Conservation (phyloP, 2,329 filamentous ascomycete genomes). For the Paecilomyces dactylethromorphus region DNA sequence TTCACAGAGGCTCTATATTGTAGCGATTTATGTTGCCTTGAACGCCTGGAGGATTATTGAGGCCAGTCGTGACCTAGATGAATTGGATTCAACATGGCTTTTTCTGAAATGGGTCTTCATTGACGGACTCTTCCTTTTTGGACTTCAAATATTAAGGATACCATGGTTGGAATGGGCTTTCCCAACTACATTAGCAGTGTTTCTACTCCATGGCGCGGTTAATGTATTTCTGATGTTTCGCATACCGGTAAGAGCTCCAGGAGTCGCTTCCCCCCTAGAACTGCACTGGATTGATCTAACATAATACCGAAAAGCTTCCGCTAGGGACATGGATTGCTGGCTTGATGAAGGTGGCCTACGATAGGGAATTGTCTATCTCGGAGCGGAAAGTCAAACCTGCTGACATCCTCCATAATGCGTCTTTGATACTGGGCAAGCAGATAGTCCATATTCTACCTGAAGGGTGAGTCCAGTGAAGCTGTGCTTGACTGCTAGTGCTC, state of each 20-base stretch:
- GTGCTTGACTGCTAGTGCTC: not conserved
- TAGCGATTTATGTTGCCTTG: conserved; percentile 69
- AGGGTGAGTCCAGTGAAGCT: conserved; percentile 50
- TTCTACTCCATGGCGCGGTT: conserved; percentile 62
- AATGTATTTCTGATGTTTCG: conserved; percentile 92
- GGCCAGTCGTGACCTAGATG: conserved; percentile 71
- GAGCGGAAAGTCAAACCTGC: conserved; percentile 86
- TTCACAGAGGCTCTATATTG: conserved; percentile 80
- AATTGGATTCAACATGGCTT: conserved; percentile 78
- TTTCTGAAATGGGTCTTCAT: conserved; percentile 92
- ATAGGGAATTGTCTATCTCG: conserved; percentile 88
- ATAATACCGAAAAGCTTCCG: conserved; percentile 52
- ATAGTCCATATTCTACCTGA: conserved; percentile 97
- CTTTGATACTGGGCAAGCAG: conserved; percentile 89
- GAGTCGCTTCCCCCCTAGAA: not conserved
- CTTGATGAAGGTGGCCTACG: conserved; percentile 75
- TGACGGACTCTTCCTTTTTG: conserved; percentile 81
- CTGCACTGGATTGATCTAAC: not conserved
- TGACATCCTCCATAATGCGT: conserved; percentile 82
- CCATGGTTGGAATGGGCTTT: conserved; percentile 94
- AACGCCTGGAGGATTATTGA: conserved; percentile 83
- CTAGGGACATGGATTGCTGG: conserved; percentile 66
- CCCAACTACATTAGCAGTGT: conserved; percentile 62
- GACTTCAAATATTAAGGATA: conserved; percentile 79
- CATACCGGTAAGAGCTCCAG: conserved; percentile 56